Base-by-base conservation (phyloP, 805 yeast species). In the Zygotorulaspora danielsina region DNA sequence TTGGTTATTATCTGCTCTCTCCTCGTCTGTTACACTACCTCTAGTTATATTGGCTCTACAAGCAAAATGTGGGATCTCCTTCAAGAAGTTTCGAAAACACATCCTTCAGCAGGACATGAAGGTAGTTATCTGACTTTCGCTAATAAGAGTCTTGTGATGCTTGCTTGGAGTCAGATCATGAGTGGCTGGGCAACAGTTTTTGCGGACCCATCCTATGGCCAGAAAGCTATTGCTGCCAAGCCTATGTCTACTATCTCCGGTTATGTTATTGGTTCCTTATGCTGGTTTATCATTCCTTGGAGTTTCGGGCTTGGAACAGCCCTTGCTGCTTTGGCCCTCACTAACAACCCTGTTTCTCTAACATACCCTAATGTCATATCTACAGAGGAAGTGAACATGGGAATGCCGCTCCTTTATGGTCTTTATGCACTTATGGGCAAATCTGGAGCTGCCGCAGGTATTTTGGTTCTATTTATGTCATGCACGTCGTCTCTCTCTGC, bases 401-500 rank as follows among this genome's bases (percentile, higher is more conserved):
- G 67, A 13, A 39, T 66, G 46, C 64, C 66, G 9, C 52, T 65
- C 13, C 48, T 59, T 15, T 59, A 57, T 41, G 66, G 42, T 54
- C 12, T 44, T 51, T 48, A 50, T 45, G 48, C 39, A 4, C 4
- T 66, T 6, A 49, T 66, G 27, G 70, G 70, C 15, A 56, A 54
- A 24, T 45, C 58, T 32, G 70, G 70, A 8, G 66, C 65, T 12
- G 66, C 57, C n/a, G 63, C 64, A 8, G 66, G 57, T 5, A 44
- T 65, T 32, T 34, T 64, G 22, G 63, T 65, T 57, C 38, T 65
- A 8, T 65, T 63, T 49, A 57, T 66, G 66, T 51, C 70, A 5
- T 63, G 55, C 20, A 65, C 70, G 3, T 63, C 70, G 6, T 64
- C 70, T 2, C 44, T 61, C 17, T 61, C 66, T 6, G 68, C 68